Conservation (phyloP, 768 basidiomycete genomes). For the Tricholoma sp. region DNA sequence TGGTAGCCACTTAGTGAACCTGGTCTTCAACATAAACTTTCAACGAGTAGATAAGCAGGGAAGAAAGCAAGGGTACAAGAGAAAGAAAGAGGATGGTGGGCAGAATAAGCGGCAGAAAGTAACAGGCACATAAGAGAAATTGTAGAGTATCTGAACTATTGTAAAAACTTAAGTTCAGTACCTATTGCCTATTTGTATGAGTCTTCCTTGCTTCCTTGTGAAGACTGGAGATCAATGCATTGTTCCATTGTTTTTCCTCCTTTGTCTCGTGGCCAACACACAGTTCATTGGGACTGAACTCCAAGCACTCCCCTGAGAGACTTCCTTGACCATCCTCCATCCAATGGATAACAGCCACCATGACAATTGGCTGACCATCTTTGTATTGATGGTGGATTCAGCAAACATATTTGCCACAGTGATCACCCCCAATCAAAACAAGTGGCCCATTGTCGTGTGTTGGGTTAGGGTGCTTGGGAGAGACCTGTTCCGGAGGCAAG, state of each 20-base stretch:
- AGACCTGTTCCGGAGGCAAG: not conserved
- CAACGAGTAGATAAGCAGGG: not conserved
- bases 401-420: not conserved
- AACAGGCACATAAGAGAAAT: not conserved
- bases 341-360: not conserved
- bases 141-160: not conserved
- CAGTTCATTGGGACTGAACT: not conserved
- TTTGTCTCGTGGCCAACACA: not conserved
- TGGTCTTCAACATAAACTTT: not conserved
- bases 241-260: not conserved
- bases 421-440: conserved; percentile 1
- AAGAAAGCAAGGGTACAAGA: not conserved
- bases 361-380: not conserved
- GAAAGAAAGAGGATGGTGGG: not conserved
- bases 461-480: not conserved
- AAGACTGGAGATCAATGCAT: not conserved
- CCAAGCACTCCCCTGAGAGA: not conserved
- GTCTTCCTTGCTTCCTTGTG: not conserved
- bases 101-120: not conserved
- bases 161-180: not conserved
- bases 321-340: not conserved
- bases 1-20: not conserved
- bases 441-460: not conserved
- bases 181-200: not conserved
- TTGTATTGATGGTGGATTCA: not conserved